phyloP scores from a whole-genome alignment of 495 filamentous ascomycete genomes.

The Geoglossum glabrum region DNA sequence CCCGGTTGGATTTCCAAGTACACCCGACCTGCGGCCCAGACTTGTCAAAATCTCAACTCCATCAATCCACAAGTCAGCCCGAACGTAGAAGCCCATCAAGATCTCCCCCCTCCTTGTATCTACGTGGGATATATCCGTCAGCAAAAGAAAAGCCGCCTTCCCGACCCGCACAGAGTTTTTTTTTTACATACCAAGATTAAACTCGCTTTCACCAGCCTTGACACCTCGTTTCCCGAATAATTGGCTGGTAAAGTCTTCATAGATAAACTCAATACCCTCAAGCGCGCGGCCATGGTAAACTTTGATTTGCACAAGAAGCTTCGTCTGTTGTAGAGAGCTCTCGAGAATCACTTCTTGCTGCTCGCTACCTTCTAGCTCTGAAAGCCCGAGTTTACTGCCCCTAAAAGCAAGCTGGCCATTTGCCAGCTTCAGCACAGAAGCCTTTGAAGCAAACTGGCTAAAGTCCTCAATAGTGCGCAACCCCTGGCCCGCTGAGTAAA shows the following conservation, averaged over 20 bases:
- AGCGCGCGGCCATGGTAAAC: conserved; percentile 62
- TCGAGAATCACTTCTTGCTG: conserved; percentile 58
- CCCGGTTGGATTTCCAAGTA: conserved; percentile 66
- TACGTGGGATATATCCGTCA: conserved; percentile 10
- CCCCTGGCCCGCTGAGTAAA: conserved; percentile 58
- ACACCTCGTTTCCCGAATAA: conserved; percentile 76
- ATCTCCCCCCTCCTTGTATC: conserved; percentile 76
- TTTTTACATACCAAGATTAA: conserved; percentile 43
- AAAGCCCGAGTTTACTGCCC: conserved; percentile 56
- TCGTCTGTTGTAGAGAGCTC: conserved; percentile 42
- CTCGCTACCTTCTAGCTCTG: conserved; percentile 48
- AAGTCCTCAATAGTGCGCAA: conserved; percentile 57
- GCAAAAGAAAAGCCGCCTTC: not conserved
- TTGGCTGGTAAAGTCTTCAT: conserved; percentile 73
- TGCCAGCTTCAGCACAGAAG: conserved; percentile 49
- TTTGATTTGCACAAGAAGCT: conserved; percentile 52
- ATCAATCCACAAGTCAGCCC: conserved; percentile 72
- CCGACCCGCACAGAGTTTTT: not conserved
- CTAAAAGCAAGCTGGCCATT: conserved; percentile 55
- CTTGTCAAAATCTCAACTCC: conserved; percentile 83
- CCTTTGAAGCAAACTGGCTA: conserved; percentile 40
- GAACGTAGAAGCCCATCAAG: conserved; percentile 67
- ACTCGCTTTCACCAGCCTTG: conserved; percentile 52
- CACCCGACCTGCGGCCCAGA: conserved; percentile 58
- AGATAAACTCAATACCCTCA: conserved; percentile 81